Evolutionary conservation across 495 filamentous ascomycete genomes (phyloP).

Genomic region (Lindgomyces ingoldianus): DNA sequence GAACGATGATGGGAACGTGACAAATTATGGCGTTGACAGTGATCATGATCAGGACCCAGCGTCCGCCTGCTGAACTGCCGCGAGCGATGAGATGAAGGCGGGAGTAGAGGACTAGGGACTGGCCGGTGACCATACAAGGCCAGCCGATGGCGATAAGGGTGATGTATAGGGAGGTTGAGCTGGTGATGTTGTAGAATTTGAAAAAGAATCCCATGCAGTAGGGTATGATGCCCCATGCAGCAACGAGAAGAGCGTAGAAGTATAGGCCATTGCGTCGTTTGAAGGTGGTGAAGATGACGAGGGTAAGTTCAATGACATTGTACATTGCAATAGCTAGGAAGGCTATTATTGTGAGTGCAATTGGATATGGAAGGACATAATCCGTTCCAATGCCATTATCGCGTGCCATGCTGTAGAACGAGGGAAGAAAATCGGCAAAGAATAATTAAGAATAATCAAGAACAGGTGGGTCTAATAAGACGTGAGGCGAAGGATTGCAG

Average conservation of each 20-base stretch:
- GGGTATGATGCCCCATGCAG: constrained; percentile 25
- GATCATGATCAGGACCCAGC: constrained; percentile 32
- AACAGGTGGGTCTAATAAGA: too few relatives aligned
- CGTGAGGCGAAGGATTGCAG: too few relatives aligned
- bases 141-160: constrained; percentile 29
- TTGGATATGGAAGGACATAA: constrained; percentile 10
- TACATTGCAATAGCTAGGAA: constrained; percentile 27
- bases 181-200: constrained; percentile 27
- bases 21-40: constrained; percentile 22
- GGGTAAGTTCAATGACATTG: constrained; percentile 35
- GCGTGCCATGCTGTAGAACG: constrained; percentile 12
- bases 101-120: constrained; percentile 29
- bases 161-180: constrained; percentile 8
- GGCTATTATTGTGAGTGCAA: constrained; percentile 16
- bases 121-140: constrained; percentile 25
- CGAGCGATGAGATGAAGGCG: constrained; percentile 23
- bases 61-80: background rate
- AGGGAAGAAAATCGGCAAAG: too few relatives aligned
- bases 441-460: too few relatives aligned
- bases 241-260: constrained; percentile 27
- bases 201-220: constrained; percentile 24
- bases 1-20: constrained; percentile 28
- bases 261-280: constrained; percentile 23
- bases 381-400: constrained; percentile 15
- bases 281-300: constrained; percentile 30